These are phyloP conservation scores for Fusarium sp. DNA, from an alignment of 2,329 filamentous ascomycete genomes.

Conservation along the genomic window DNA sequence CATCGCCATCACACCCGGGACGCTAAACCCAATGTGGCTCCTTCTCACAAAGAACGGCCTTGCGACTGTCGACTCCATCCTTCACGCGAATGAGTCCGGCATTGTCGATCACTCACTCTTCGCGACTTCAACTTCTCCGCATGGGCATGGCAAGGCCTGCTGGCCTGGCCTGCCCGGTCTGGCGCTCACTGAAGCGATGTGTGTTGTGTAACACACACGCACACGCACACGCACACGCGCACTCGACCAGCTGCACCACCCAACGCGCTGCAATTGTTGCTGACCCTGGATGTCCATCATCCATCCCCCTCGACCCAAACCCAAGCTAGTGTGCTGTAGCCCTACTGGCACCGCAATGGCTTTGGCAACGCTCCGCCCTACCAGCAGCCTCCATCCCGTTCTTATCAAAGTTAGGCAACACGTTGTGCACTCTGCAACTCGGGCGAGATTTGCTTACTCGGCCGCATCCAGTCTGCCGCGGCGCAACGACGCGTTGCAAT, in stretches of 20 bases:
- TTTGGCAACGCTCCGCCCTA: background rate
- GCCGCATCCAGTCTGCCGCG: slow-evolving; percentile 23
- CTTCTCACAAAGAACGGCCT: background rate
- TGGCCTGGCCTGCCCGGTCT: background rate
- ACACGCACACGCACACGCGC: background rate
- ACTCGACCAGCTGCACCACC: slow-evolving; percentile 17
- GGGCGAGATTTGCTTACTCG: slow-evolving; percentile 8
- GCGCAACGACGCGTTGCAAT: slow-evolving; percentile 1
- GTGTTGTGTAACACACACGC: background rate
- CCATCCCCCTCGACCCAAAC: background rate
- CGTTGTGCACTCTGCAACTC: background rate
- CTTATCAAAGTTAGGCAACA: background rate
- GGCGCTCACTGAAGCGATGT: background rate
- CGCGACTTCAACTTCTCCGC: slow-evolving; percentile 11
- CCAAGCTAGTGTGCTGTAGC: background rate
- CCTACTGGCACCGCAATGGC: background rate
- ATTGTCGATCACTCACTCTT: slow-evolving; percentile 31
- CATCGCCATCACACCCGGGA: slow-evolving; percentile 4
- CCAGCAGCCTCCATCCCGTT: background rate
- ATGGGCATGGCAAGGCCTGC: background rate
- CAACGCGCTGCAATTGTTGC: slow-evolving; percentile 10
- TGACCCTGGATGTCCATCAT: slow-evolving; percentile 2
- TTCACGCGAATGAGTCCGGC: slow-evolving; percentile 22
- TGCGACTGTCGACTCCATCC: slow-evolving; percentile 2
- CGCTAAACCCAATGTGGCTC: slow-evolving; percentile 19